Evolutionary conservation across 306 rosid species (phyloP), one percentile per base, ranked within the genome.

Genomic region (Prunus armeniaca): DNA sequence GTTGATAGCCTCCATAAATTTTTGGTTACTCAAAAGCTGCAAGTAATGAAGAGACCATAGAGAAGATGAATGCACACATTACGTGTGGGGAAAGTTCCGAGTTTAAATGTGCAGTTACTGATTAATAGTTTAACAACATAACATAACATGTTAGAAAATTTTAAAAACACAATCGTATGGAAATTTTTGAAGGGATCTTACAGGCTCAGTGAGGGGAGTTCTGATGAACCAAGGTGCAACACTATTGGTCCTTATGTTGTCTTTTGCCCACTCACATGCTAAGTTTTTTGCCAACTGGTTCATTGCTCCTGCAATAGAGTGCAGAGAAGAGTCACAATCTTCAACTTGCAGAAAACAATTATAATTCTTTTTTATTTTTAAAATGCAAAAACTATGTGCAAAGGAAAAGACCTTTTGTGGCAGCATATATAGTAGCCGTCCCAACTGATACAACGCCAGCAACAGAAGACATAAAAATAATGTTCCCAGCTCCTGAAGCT

Each of bases 211-310:
- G 0, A 69, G 71, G 28, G 88, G 84, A 9, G 92, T 88, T 76
- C 30, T 71, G 47, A 73, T 86, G 19, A 58, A n/a, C 67, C 89
- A 82, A 15, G 92, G 95, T 28, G 90, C 90, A 71, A 88, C 77
- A 22, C 84, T 80, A 45, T 88, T 90, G 30, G 73, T 75, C 79
- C 91, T 86, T 62, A 81, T 84, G 2, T 90, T 86, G 27, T 90
- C 89, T 65, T 86, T 83, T 50, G 90, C 90, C 95, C 92, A 86
- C 25, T 86, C 92, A 20, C 91, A 86, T 20, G 96, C 91, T 83
- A 90, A 69, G 20, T 49, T 76, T 78, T 72, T 85, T 0, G 91
- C 74, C 7, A 86, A 14, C 10, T 86, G 89, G 46, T 79, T 90
- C 0, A 86, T 82, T 77, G 91, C 92, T 64, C 89, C 90, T 88